phyloP scores from a whole-genome alignment of 192 early-diverging fungal species.

The Powellomyces hirtus region DNA sequence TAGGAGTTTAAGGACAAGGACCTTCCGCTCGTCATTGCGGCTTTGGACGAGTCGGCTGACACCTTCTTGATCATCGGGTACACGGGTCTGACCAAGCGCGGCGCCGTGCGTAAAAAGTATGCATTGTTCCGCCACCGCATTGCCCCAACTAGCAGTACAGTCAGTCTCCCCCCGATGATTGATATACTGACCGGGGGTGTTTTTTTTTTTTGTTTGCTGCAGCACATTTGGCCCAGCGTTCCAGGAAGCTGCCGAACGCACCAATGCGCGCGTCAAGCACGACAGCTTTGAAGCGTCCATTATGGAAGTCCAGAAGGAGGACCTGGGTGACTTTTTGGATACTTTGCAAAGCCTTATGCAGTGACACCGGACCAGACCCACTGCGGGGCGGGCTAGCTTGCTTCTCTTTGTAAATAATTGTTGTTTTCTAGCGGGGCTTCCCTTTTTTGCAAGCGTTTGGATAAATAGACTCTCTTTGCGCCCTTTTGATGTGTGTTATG shows the following conservation, averaged over 20 bases:
- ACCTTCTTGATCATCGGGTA: constrained; percentile 71
- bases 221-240: constrained; percentile 84
- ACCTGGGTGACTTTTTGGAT: constrained; percentile 56
- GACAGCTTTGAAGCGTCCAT: constrained; percentile 85
- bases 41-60: constrained; percentile 59
- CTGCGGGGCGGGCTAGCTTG: no score
- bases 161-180: background rate
- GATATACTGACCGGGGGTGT: background rate
- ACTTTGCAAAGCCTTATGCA: constrained; percentile 30
- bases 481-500: no score
- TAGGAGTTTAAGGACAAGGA: constrained; percentile 70
- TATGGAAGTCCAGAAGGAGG: constrained; percentile 71
- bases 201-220: background rate
- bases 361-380: no score
- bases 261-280: constrained; percentile 60
- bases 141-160: background rate
- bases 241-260: constrained; percentile 66
- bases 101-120: constrained; percentile 41
- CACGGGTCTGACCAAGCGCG: constrained; percentile 49
- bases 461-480: background rate
- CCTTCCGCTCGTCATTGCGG: constrained; percentile 78
- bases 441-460: background rate
- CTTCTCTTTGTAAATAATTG: background rate
- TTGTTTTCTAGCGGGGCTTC: background rate
- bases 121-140: no score